Evolutionary conservation across 2,329 filamentous ascomycete genomes (phyloP).

Genomic region (Penicillium sp.): DNA sequence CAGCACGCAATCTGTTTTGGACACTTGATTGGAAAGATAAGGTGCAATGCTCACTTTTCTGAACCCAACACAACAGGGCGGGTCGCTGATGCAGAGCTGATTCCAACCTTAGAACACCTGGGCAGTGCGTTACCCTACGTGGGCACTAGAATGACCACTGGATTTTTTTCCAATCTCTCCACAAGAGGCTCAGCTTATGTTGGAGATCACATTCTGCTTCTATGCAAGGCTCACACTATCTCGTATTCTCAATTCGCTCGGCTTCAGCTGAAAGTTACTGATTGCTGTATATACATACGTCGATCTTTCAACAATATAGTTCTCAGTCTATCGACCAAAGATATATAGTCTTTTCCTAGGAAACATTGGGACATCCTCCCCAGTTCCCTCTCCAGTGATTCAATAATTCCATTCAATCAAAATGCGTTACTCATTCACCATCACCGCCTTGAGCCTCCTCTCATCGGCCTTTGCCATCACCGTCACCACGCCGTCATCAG

Average conservation of each 20-base stretch:
- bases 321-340: neutral
- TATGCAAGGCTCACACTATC: conserved; percentile 3
- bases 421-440: conserved; percentile 9
- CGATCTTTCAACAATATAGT: neutral
- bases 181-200: conserved; percentile 4
- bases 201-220: conserved; percentile 1
- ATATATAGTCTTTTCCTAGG: neutral
- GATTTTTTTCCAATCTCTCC: neutral
- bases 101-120: neutral
- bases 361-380: neutral
- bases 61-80: neutral
- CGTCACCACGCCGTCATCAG: conserved; percentile 7
- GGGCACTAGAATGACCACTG: neutral
- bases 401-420: neutral
- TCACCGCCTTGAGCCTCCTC: conserved; percentile 4
- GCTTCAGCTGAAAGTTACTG: neutral
- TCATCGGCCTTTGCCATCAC: conserved; percentile 12
- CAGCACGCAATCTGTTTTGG: neutral
- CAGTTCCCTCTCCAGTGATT: neutral
- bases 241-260: conserved; percentile 8
- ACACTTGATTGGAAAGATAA: conserved; percentile 2
- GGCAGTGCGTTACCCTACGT: neutral
- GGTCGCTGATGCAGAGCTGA: neutral
- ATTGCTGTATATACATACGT: neutral
- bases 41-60: conserved; percentile 2